Evolutionary conservation across 2,329 filamentous ascomycete genomes (phyloP).

Genomic region (Fusarium sp.): DNA sequence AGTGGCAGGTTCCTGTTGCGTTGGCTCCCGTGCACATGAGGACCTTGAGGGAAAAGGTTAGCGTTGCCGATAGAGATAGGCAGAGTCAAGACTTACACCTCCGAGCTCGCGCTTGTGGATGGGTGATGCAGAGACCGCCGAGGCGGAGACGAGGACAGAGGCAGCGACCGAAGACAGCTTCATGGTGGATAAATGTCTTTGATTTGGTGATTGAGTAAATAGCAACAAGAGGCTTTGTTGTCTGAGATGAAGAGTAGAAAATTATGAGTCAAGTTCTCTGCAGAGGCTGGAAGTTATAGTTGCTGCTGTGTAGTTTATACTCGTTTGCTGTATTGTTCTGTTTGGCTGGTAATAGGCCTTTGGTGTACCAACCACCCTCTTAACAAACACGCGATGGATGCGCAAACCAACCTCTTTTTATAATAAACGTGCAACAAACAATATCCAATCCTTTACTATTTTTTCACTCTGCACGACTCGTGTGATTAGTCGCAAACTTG

Average conservation of each 20-base stretch:
- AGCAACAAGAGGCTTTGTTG: not conserved
- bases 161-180: slow-evolving; percentile 42
- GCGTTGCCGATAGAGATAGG: not conserved
- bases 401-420: slow-evolving; percentile 40
- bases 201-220: not conserved
- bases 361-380: slow-evolving; percentile 35
- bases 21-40: slow-evolving; percentile 64
- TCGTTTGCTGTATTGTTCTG: not conserved
- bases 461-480: not conserved
- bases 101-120: slow-evolving; percentile 58
- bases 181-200: slow-evolving; percentile 40
- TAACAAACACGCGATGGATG: slow-evolving; percentile 13
- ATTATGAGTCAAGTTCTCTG: slow-evolving; percentile 26
- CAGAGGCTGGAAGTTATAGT: slow-evolving; percentile 23
- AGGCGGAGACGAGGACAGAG: slow-evolving; percentile 35
- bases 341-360: not conserved
- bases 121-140: slow-evolving; percentile 44
- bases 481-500: slow-evolving; percentile 10
- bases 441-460: slow-evolving; percentile 11
- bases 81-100: slow-evolving; percentile 55
- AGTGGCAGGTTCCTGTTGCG: slow-evolving; percentile 60
- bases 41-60: slow-evolving; percentile 50
- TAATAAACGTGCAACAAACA: slow-evolving; percentile 32
- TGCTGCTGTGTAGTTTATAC: slow-evolving; percentile 6
- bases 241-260: slow-evolving; percentile 10